Evolutionary conservation across 1,284 basidiomycete species (phyloP).

Genomic region (Singerocomus inundabilis): DNA sequence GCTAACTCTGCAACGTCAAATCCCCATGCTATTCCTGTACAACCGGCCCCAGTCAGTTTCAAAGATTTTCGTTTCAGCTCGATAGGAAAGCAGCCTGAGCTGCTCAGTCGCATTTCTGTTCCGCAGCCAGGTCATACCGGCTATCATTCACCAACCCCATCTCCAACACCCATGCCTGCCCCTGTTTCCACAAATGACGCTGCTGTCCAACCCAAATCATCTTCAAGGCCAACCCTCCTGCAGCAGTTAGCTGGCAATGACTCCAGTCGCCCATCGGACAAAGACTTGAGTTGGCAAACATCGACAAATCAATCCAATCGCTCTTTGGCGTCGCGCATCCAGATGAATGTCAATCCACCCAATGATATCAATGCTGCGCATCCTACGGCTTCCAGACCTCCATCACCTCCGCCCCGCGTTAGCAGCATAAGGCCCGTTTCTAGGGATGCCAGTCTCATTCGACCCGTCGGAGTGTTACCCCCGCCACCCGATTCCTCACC

Average conservation of each 20-base stretch:
- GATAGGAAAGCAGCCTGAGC: constrained; percentile 46
- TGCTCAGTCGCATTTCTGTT: constrained; percentile 46
- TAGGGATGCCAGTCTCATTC: constrained; percentile 23
- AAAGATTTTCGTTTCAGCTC: constrained; percentile 41
- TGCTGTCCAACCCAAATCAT: constrained; percentile 7
- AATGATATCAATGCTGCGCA: background rate
- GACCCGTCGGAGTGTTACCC: constrained; percentile 30
- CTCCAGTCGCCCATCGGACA: background rate
- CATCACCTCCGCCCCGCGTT: background rate
- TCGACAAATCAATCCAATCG: constrained; percentile 11
- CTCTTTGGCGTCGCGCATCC: constrained; percentile 30
- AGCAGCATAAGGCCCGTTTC: background rate
- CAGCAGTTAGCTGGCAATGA: constrained; percentile 20
- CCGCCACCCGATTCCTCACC: constrained; percentile 19
- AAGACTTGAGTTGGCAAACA: background rate
- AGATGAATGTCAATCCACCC: constrained; percentile 14
- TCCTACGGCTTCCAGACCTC: background rate
- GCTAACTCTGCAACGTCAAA: background rate
- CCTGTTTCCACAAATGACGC: background rate
- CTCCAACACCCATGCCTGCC: constrained; percentile 13
- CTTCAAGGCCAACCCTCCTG: constrained; percentile 24
- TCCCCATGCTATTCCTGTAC: constrained; percentile 15
- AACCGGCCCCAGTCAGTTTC: constrained; percentile 26
- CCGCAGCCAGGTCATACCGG: constrained; percentile 24
- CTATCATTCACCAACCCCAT: constrained; percentile 34